Evolutionary conservation across 352 stramenopile genomes (phyloP).

Genomic region (Globisporangium canariense): DNA sequence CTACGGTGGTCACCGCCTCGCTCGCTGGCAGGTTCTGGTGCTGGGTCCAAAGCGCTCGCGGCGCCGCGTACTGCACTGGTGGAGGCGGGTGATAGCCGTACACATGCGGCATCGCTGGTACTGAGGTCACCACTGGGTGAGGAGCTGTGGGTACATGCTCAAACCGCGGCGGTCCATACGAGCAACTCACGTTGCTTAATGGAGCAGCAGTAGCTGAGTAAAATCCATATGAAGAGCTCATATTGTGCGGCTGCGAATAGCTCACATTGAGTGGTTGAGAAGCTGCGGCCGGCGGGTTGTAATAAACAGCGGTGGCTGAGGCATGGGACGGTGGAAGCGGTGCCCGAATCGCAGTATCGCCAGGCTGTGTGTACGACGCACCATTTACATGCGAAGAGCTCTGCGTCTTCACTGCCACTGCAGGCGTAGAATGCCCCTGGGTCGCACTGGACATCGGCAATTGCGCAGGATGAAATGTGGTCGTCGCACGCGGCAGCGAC

Average conservation of each 20-base stretch:
- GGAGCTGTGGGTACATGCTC: too few species aligned
- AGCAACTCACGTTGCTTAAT: neutral
- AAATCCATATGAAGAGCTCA: neutral
- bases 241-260: neutral
- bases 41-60: neutral
- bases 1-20: neutral
- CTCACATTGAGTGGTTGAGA: neutral
- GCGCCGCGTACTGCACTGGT: slow-evolving; percentile 1
- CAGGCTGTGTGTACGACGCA: neutral
- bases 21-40: neutral
- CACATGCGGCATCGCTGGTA: neutral
- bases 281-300: neutral
- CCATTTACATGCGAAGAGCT: neutral
- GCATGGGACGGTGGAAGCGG: neutral
- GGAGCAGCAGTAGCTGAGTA: too few species aligned
- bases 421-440: neutral
- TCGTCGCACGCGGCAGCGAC: neutral
- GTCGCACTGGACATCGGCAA: neutral
- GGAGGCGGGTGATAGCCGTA: slow-evolving; percentile 2
- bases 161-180: neutral
- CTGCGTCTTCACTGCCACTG: neutral
- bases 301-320: neutral
- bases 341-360: neutral
- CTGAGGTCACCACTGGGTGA: neutral
- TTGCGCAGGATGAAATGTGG: neutral